Evolutionary conservation across 169 alveolate genomes (phyloP).

Genomic region (Cryptosporidium baileyi): DNA sequence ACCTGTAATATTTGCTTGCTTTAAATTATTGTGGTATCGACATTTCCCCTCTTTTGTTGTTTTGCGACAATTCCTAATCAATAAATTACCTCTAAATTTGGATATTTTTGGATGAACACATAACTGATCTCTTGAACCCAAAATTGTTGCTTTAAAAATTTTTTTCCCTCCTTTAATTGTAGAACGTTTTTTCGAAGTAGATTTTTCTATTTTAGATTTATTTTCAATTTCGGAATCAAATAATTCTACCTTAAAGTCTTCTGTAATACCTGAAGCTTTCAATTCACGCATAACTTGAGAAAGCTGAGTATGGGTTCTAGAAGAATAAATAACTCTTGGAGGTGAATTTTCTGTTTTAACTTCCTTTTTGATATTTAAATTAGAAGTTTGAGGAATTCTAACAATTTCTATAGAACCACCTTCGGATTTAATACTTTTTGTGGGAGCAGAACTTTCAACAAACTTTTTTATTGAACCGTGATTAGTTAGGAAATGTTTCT

Average conservation of each 20-base stretch:
- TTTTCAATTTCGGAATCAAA: constrained; percentile 33
- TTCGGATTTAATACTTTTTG: constrained; percentile 74
- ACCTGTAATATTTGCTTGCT: constrained; percentile 71
- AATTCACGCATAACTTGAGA: constrained; percentile 89
- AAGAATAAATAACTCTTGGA: constrained; percentile 87
- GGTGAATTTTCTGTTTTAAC: constrained; percentile 46
- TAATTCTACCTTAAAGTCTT: constrained; percentile 20
- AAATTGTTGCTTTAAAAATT: constrained; percentile 80
- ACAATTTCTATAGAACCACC: constrained; percentile 70
- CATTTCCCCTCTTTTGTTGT: constrained; percentile 80
- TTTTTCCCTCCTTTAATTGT: constrained; percentile 78
- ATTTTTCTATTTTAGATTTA: background rate
- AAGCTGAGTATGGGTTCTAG: constrained; percentile 93
- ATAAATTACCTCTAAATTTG: constrained; percentile 78
- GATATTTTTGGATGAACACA: constrained; percentile 86
- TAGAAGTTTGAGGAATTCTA: constrained; percentile 64
- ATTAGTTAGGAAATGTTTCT: constrained; percentile 28
- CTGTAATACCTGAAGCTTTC: constrained; percentile 69
- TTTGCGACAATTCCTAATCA: constrained; percentile 80
- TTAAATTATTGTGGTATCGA: constrained; percentile 78
- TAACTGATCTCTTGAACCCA: constrained; percentile 90
- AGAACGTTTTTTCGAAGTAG: constrained; percentile 73
- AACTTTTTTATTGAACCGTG: constrained; percentile 29
- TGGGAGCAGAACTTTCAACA: constrained; percentile 38
- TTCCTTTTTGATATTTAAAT: background rate